phyloP scores from a whole-genome alignment of 768 basidiomycete species.

The Mrakia frigida region DNA sequence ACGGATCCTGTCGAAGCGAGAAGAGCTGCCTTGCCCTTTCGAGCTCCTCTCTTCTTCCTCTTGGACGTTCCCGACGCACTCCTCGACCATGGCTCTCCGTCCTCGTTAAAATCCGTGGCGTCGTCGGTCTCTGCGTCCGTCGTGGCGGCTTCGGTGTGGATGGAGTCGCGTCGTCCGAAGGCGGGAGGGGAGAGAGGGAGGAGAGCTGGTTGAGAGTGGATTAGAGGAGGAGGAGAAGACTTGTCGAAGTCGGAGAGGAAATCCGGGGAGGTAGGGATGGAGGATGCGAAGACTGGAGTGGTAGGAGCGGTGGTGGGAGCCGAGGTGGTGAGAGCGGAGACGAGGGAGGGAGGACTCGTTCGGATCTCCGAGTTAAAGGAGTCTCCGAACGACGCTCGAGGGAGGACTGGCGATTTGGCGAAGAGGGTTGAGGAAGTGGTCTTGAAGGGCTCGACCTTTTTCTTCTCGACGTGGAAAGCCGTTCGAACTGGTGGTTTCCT shows the following conservation, averaged over 20 bases:
- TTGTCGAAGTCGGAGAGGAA: not conserved
- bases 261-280: not conserved
- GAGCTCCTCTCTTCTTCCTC: conserved; percentile 74
- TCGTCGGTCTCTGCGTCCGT: conserved; percentile 20
- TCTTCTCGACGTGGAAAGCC: conserved; percentile 18
- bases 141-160: not conserved
- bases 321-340: conserved; percentile 15
- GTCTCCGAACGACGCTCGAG: conserved; percentile 14
- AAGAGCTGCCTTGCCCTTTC: conserved; percentile 66
- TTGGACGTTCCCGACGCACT: conserved; percentile 64
- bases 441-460: conserved; percentile 1
- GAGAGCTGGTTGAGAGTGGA: not conserved
- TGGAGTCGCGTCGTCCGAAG: conserved; percentile 9
- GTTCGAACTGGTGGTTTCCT: conserved; percentile 12
- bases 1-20: conserved; percentile 44
- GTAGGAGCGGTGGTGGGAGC: conserved; percentile 10
- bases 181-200: not conserved
- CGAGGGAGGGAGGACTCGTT: not conserved
- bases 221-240: not conserved
- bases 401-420: conserved; percentile 25
- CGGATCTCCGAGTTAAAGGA: not conserved
- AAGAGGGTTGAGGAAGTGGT: conserved; percentile 19
- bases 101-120: conserved; percentile 34
- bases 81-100: conserved; percentile 52
- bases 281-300: not conserved